These are phyloP conservation scores for Ceratobasidium sp. DNA, from an alignment of 1,284 basidiomycete species.

Conservation along the genomic window DNA sequence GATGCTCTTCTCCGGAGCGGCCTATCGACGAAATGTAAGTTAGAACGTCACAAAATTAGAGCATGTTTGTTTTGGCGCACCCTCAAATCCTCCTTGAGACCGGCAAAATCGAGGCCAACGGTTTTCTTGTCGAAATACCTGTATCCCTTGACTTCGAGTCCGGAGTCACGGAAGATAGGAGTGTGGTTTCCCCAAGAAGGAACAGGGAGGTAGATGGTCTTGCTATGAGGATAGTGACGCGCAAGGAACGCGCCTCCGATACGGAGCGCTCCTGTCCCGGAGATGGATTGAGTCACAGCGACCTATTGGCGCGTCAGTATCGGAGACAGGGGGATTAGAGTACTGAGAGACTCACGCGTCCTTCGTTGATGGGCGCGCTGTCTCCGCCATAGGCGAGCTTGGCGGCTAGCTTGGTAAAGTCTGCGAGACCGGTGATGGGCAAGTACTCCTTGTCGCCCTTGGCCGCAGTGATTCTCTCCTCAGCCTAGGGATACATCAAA, in stretches of 20 bases:
- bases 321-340: slow-evolving; percentile 27
- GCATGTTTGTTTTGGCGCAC: slow-evolving; percentile 55
- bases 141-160: slow-evolving; percentile 92
- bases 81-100: slow-evolving; percentile 87
- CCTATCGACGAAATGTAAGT: slow-evolving; percentile 56
- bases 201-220: slow-evolving; percentile 91
- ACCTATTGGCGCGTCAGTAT: slow-evolving; percentile 62
- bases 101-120: slow-evolving; percentile 92
- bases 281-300: slow-evolving; percentile 95
- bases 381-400: slow-evolving; percentile 92
- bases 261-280: slow-evolving; percentile 96
- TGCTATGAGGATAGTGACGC: slow-evolving; percentile 88
- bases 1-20: slow-evolving; percentile 79
- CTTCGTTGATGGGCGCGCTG: slow-evolving; percentile 77
- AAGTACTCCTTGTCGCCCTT: slow-evolving; percentile 97
- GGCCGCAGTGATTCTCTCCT: slow-evolving; percentile 73
- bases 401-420: slow-evolving; percentile 90
- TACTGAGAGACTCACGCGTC: slow-evolving; percentile 67
- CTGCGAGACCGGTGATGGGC: slow-evolving; percentile 90
- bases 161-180: slow-evolving; percentile 75
- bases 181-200: slow-evolving; percentile 99
- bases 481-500: slow-evolving; percentile 66
- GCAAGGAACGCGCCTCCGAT: slow-evolving; percentile 95
- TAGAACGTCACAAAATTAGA: not conserved
- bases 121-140: slow-evolving; percentile 96